Evolutionary conservation across 805 yeast species (phyloP), one percentile per base, ranked within the genome.

Genomic region (Jamesozyma gamospora): DNA sequence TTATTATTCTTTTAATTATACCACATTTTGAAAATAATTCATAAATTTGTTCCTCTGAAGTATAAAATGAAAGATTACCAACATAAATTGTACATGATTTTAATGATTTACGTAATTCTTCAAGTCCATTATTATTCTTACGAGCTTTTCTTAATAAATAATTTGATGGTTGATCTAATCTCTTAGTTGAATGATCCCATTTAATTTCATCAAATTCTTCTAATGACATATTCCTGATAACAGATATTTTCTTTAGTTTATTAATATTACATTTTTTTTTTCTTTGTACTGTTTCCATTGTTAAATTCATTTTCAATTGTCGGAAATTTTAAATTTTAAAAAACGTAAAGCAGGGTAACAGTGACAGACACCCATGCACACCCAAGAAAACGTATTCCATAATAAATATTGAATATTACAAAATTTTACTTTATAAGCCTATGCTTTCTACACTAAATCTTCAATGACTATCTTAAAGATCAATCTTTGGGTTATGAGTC

Each of bases 41-140:
- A 57, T 79, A 81, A 13, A 90, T 75, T 61, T 90, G 96, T 58
- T 92, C 98, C 59, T 92, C 98, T 1, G 95, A 82, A 3, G 97
- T 88, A 62, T 79, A 83, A 50, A 85, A 84, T 2, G 94, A 79
- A 26, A 92, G 62, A 59, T 86, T 86, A 4, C 97, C 98, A 28
- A 92, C 94, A 55, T 92, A 92, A 4, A 92, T 73, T 0, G 97
- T 88, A 24, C 75, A 69, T 41, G 86, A 77, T 28, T 64, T 67
- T 60, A 80, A 68, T 2, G 92, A 74, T 47, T 71, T 70, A 49
- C 79, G 74, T 44, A 88, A 66, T 47, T 79, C 82, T 19, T 75
- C 76, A 45, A 78, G 67, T 0, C 79, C 79, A 45, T 65, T 58
- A 2, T 64, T 56, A 36, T 66, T 63, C 42, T 59, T 63, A 41